Conservation (phyloP, 768 basidiomycete species). For the Agaricus sinodeliciosus region DNA sequence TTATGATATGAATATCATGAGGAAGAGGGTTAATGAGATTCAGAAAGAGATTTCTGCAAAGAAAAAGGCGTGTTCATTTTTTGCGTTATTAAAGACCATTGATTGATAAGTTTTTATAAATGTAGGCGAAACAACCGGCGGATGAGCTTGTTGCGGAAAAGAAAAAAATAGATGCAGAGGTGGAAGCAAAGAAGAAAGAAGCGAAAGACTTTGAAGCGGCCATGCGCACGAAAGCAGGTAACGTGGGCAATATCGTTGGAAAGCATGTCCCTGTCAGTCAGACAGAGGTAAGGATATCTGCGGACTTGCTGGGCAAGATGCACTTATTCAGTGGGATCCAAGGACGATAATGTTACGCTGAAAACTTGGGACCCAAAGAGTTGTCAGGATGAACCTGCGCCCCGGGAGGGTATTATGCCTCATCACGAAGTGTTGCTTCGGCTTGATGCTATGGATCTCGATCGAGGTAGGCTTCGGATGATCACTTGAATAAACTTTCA, state of each 20-base stretch:
- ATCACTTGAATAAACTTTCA: not conserved
- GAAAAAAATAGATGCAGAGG: constrained; percentile 76
- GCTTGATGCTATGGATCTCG: constrained; percentile 94
- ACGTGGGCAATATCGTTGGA: constrained; percentile 91
- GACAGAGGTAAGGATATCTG: constrained; percentile 63
- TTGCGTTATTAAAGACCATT: no score
- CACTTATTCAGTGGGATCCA: not conserved
- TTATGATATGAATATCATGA: constrained; percentile 70
- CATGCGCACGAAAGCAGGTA: constrained; percentile 77
- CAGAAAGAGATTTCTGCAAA: constrained; percentile 94
- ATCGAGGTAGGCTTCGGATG: constrained; percentile 59
- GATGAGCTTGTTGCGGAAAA: constrained; percentile 83
- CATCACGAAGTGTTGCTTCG: constrained; percentile 95
- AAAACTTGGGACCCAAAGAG: constrained; percentile 85
- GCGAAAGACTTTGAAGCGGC: constrained; percentile 66
- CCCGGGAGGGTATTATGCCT: constrained; percentile 77
- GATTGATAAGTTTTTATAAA: no score
- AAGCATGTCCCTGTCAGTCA: constrained; percentile 77
- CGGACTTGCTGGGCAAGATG: not conserved
- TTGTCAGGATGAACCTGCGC: constrained; percentile 62
- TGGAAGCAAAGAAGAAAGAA: constrained; percentile 69
- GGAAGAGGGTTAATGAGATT: constrained; percentile 80
- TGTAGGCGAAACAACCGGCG: constrained; percentile 90
- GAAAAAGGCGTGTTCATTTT: constrained; percentile 63
- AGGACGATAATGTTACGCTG: constrained; percentile 88